Evolutionary conservation across 805 yeast genomes (phyloP).

Genomic region (Saccharomyces jurei): DNA sequence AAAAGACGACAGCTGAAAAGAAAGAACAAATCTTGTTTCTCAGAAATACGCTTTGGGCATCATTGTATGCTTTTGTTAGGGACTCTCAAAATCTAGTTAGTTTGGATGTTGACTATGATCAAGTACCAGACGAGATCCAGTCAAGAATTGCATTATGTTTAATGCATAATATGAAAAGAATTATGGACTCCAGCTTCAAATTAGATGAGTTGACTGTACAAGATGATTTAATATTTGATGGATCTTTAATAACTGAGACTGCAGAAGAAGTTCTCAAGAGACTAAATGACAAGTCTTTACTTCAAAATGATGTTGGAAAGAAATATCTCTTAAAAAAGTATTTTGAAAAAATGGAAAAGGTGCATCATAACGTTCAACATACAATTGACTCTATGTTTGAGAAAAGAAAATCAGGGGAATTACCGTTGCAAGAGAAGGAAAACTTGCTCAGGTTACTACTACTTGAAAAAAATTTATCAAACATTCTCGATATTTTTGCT

Average conservation of each 20-base stretch:
- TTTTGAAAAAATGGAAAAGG: constrained; percentile 34
- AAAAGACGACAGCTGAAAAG: not conserved
- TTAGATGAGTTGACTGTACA: constrained; percentile 31
- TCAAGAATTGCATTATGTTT: constrained; percentile 72
- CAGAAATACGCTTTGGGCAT: constrained; percentile 51
- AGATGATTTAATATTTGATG: constrained; percentile 68
- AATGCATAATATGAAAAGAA: constrained; percentile 71
- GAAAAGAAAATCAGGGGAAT: constrained; percentile 45
- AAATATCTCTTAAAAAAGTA: constrained; percentile 34
- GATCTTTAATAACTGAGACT: constrained; percentile 62
- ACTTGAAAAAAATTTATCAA: constrained; percentile 60
- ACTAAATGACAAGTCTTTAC: constrained; percentile 23
- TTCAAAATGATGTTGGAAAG: constrained; percentile 31
- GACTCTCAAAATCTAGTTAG: constrained; percentile 56
- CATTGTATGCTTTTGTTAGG: constrained; percentile 63
- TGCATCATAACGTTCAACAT: constrained; percentile 34
- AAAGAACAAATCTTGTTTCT: constrained; percentile 18
- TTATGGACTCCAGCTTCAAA: constrained; percentile 33
- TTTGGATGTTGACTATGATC: constrained; percentile 57
- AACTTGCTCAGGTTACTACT: constrained; percentile 59
- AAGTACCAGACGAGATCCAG: constrained; percentile 52
- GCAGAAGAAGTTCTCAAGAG: constrained; percentile 56
- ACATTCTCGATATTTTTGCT: constrained; percentile 36
- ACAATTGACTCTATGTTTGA: constrained; percentile 51
- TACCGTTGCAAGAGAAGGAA: constrained; percentile 66